Base-by-base conservation (phyloP, 225 moss, liverwort and hornwort genomes). In the Antitrichia curtipendula region DNA sequence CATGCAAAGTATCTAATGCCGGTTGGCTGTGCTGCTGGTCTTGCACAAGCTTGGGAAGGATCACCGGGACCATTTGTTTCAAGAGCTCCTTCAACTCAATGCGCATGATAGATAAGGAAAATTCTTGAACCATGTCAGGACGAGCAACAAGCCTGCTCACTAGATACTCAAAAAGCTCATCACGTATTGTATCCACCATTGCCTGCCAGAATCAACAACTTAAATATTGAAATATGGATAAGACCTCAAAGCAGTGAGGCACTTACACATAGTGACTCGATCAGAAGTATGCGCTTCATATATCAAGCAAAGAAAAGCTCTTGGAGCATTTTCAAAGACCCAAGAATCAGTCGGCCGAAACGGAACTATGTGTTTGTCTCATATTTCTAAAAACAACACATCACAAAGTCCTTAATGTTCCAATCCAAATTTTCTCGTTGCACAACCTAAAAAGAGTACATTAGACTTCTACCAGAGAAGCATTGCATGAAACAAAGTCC, bases 21-120 rank as follows among this genome's bases (percentile, higher is more conserved):
- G 82, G 89, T 89, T 94, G 95, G 82, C 92, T 96, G 82, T 95
- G 91, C 88, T 96, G 94, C 86, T 97, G 97, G 86, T 95, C 93
- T 86, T 97, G 95, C 49, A 99, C 97, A 88, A 99, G 96, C 90
- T 96, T 97, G 85, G 99, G 99, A 75, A 99, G 95, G 84, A 97
- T 83, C 85, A 96, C 90, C 50, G 99, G 99, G 57, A 99, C 92
- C 94, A 99, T 95, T 84, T 95, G 97, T 86, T 92, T 99, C 58
- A 99, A 88, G 74, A 99, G 94, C 70, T 95, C 93, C 70, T 92
- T 92, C 88, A 93, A 88, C 61, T 94, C 84, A 74, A 99, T 93
- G 59, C 91, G 91, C 91, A 99, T 90, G 53, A 99, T 93, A 82
- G 96, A 94, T 87, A 93, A 93, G 65, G 99, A 91, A 90, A 99